Evolutionary conservation across 2,329 filamentous ascomycete species (phyloP).

Genomic region (Stylonectria norvegica): DNA sequence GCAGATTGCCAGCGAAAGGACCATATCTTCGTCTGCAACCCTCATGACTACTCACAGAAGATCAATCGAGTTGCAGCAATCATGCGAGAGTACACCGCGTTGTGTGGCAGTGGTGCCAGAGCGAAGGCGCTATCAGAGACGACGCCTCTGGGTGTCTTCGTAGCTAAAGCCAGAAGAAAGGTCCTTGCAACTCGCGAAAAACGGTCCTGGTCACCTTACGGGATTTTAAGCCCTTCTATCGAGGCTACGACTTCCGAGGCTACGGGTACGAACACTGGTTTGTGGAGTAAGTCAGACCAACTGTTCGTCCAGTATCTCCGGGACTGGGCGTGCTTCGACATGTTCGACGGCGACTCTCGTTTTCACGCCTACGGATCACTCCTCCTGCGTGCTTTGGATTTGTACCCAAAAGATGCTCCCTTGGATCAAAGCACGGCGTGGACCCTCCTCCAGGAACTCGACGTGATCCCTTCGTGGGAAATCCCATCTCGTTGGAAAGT

Average conservation of each 20-base stretch:
- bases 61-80: conserved; percentile 31
- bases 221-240: conserved; percentile 37
- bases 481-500: conserved; percentile 61
- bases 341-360: conserved; percentile 50
- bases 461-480: conserved; percentile 68
- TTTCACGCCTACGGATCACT: conserved; percentile 61
- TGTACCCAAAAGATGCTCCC: conserved; percentile 52
- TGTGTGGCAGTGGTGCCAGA: no score
- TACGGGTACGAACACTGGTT: no score
- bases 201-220: conserved; percentile 49
- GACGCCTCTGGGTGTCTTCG: conserved; percentile 45
- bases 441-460: conserved; percentile 73
- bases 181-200: conserved; percentile 51
- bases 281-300: conserved; percentile 33
- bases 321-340: conserved; percentile 58
- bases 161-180: conserved; percentile 44
- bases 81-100: conserved; percentile 33
- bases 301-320: conserved; percentile 67
- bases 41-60: conserved; percentile 27
- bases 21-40: conserved; percentile 58
- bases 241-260: conserved; percentile 17
- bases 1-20: conserved; percentile 47
- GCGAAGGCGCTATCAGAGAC: no score
- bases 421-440: conserved; percentile 47
- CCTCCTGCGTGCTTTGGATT: conserved; percentile 58